phyloP scores from a whole-genome alignment of 352 stramenopile species.

The Saprolegnia parasitica region DNA sequence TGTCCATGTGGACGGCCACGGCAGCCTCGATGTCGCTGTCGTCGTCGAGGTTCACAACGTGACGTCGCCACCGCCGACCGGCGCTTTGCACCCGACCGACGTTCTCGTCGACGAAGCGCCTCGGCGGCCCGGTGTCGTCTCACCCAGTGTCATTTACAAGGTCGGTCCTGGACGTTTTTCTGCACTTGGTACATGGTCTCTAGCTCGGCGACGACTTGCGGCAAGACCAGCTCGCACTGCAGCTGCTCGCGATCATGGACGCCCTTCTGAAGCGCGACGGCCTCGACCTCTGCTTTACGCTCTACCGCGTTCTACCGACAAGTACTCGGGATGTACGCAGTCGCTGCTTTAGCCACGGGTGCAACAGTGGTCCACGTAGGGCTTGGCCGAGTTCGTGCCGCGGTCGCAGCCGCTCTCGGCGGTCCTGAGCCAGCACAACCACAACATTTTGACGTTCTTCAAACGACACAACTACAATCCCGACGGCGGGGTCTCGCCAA shows the following conservation, averaged over 20 bases:
- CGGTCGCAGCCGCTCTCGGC: not conserved
- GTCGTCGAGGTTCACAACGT: slow-evolving; percentile 33
- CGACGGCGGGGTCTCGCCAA: not conserved
- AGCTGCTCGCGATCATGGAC: slow-evolving; percentile 63
- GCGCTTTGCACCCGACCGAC: not conserved
- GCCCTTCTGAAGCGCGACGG: slow-evolving; percentile 41
- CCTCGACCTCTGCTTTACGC: slow-evolving; percentile 43
- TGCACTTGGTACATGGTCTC: slow-evolving; percentile 21
- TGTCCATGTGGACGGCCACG: slow-evolving; percentile 18
- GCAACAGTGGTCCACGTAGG: not conserved
- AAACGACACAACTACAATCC: slow-evolving; percentile 1
- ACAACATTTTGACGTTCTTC: slow-evolving; percentile 14
- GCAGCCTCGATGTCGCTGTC: slow-evolving; percentile 33
- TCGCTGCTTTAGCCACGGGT: too few relatives aligned
- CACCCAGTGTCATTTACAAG: slow-evolving; percentile 19
- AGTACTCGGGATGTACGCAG: slow-evolving; percentile 30
- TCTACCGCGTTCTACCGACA: slow-evolving; percentile 54
- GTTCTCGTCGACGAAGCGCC: too few relatives aligned
- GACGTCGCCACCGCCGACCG: not conserved
- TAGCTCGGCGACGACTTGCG: slow-evolving; percentile 64
- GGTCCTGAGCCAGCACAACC: slow-evolving; percentile 4
- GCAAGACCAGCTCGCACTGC: slow-evolving; percentile 69
- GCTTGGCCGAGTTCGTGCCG: slow-evolving; percentile 8
- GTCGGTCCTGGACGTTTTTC: not conserved
- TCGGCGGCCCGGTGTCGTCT: not conserved